Evolutionary conservation across 306 rosid species (phyloP).

Genomic region (Ormosia semicastrata): DNA sequence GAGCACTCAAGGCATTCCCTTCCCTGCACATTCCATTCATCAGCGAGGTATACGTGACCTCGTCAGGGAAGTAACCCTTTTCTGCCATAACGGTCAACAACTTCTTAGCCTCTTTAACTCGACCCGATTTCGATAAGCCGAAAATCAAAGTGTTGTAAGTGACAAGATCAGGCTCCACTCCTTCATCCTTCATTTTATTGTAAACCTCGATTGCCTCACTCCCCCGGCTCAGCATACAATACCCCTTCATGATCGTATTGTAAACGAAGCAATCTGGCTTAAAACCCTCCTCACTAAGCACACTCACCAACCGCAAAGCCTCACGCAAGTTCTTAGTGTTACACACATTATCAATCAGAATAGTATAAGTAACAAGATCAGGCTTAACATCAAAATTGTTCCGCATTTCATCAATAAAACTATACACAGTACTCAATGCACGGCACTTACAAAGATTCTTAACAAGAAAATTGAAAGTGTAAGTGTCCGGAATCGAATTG

Average conservation of each 20-base stretch:
- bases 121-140: slow-evolving; percentile 68
- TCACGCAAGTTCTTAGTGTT: slow-evolving; percentile 71
- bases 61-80: slow-evolving; percentile 71
- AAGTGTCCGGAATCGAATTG: slow-evolving; percentile 56
- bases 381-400: slow-evolving; percentile 48
- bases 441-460: slow-evolving; percentile 70
- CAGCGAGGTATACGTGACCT: slow-evolving; percentile 75
- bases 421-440: slow-evolving; percentile 41
- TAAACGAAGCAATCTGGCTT: slow-evolving; percentile 79
- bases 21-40: slow-evolving; percentile 91
- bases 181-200: slow-evolving; percentile 74
- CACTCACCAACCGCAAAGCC: slow-evolving; percentile 55
- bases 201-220: slow-evolving; percentile 72
- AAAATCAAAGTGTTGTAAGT: slow-evolving; percentile 82
- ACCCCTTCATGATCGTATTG: slow-evolving; percentile 86
- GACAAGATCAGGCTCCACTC: slow-evolving; percentile 81
- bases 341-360: slow-evolving; percentile 82
- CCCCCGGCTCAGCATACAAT: slow-evolving; percentile 70
- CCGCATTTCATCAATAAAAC: slow-evolving; percentile 63
- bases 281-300: slow-evolving; percentile 72
- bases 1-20: slow-evolving; percentile 63
- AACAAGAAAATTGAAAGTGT: slow-evolving; percentile 62
- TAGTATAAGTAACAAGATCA: slow-evolving; percentile 76
- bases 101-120: slow-evolving; percentile 69
- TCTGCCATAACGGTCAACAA: slow-evolving; percentile 64